These are phyloP conservation scores for Gynandropsis gynandra DNA, from an alignment of 345 rosid species.

Conservation along the genomic window DNA sequence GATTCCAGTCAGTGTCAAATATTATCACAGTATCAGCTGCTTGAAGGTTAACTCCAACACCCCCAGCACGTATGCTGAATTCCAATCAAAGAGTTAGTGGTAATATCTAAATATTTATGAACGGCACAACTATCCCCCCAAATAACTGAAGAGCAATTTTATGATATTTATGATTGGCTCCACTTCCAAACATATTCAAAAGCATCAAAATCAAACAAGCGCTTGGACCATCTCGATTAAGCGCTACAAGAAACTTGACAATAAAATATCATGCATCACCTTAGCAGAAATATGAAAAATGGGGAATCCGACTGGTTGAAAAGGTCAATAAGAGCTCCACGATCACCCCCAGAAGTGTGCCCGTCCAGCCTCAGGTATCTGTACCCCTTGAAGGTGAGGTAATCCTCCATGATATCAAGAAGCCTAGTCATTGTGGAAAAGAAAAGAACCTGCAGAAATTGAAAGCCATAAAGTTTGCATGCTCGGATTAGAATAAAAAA, in stretches of 20 bases:
- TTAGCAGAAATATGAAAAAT: conserved; percentile 78
- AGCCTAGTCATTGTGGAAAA: conserved; percentile 97
- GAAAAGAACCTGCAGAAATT: conserved; percentile 64
- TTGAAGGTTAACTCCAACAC: conserved; percentile 95
- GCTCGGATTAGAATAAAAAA: conserved; percentile 7
- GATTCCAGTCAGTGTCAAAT: conserved; percentile 97
- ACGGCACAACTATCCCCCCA: conserved; percentile 3
- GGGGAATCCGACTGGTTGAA: conserved; percentile 69
- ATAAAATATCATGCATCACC: conserved; percentile 37
- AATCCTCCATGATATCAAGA: conserved; percentile 95
- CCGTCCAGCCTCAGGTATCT: conserved; percentile 88
- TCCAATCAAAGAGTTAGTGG: conserved; percentile 18
- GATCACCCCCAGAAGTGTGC: conserved; percentile 86
- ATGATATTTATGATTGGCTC: background rate
- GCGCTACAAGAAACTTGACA: background rate
- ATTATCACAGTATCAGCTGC: conserved; percentile 93
- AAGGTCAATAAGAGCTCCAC: conserved; percentile 71
- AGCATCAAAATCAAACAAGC: background rate
- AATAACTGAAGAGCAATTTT: background rate
- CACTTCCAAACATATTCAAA: background rate
- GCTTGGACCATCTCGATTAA: conserved; percentile 4
- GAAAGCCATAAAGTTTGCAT: conserved; percentile 5
- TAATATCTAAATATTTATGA: conserved; percentile 7
- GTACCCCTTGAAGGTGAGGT: conserved; percentile 62
- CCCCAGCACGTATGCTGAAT: conserved; percentile 92